Base-by-base conservation (phyloP, 306 rosid species). In the Psophocarpus tetragonolobus region DNA sequence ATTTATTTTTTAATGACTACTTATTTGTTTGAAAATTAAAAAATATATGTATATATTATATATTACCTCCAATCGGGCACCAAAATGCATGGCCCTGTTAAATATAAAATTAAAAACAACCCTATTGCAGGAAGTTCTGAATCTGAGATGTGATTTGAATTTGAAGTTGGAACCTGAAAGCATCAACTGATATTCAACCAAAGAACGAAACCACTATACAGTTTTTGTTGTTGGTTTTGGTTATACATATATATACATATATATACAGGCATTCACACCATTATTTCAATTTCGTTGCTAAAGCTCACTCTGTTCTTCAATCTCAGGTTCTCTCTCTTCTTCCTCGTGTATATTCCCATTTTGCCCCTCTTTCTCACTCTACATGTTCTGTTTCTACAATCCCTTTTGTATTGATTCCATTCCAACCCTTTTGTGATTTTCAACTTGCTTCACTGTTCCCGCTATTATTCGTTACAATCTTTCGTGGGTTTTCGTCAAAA, bases 271-370 rank as follows among this genome's bases (percentile, higher is more conserved):
- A 1, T 18, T 18, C n/a, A 10, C 14, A 65, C 70, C 17, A 17
- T n/a, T n/a, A n/a, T n/a, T n/a, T n/a, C n/a, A n/a, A n/a, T n/a
- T n/a, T n/a, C n/a, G n/a, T n/a, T n/a, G n/a, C n/a, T n/a, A n/a
- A n/a, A 11, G 12, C 8, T 42, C 66, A 60, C 18, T 74, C 21
- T 23, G 20, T 21, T 35, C 24, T 75, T 27, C 74, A 11, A 38
- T 69, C 54, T 17, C 79, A 57, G 83, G 80, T 81, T 74, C 29
- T 73, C 58, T 67, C 15, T 51, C 26, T 41, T 60, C 14, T 29
- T 57, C 2, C n/a, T 78, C 64, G 1, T 47, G 0, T 20, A 8
- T 48, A 39, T 78, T 78, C 67, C 77, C 68, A 73, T 54, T 78
- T 71, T 82, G 13, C 71, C 84, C 54, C 60, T 77, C 51, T 66